Evolutionary conservation across 2,329 filamentous ascomycete genomes (phyloP).

Genomic region (Coniosporium tulheliwenetii): DNA sequence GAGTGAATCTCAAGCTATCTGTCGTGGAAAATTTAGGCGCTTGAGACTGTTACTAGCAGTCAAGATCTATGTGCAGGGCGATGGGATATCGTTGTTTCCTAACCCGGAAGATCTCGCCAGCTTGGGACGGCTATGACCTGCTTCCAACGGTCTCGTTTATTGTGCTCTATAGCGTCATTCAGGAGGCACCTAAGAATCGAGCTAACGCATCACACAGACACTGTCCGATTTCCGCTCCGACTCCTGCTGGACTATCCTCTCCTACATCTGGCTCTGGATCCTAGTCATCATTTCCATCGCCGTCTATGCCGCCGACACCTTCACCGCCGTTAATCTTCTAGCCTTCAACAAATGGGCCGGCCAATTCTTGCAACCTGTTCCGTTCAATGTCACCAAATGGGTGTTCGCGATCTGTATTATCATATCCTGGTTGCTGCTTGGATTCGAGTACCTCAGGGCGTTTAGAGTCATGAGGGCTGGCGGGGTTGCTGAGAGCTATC

Average conservation of each 20-base stretch:
- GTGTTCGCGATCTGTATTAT: conserved; percentile 91
- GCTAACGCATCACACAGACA: conserved; percentile 19
- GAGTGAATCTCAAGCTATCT: too few relatives aligned
- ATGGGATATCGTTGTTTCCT: too few relatives aligned
- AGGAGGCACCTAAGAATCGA: neutral
- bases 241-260: conserved; percentile 61
- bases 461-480: conserved; percentile 67
- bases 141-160: neutral
- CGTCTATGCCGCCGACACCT: conserved; percentile 81
- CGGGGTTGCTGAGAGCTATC: conserved; percentile 79
- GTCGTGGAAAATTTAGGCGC: too few relatives aligned
- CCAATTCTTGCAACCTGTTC: conserved; percentile 62
- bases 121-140: too few relatives aligned
- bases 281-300: conserved; percentile 64
- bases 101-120: too few relatives aligned
- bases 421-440: conserved; percentile 68
- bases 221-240: conserved; percentile 65
- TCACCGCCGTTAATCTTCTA: conserved; percentile 82
- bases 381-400: conserved; percentile 73
- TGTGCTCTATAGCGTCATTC: neutral
- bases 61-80: too few relatives aligned
- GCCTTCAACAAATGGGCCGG: conserved; percentile 82
- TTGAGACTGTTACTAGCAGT: too few relatives aligned
- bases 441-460: conserved; percentile 66
- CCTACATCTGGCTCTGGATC: conserved; percentile 74